Conservation (phyloP, 73 alveolate genomes). For the Uronychia setigera region DNA sequence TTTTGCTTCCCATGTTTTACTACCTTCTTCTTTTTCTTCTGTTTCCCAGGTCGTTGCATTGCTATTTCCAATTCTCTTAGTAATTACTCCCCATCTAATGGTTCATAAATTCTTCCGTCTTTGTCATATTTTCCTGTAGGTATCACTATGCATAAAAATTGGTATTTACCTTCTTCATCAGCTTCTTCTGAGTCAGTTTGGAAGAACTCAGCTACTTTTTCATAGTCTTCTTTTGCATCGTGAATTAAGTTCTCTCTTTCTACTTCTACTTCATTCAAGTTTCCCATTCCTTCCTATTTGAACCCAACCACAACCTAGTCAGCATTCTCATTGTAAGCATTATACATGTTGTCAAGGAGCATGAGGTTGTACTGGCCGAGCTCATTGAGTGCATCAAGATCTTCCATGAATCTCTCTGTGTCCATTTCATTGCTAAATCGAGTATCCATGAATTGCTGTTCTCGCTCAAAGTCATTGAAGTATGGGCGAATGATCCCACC, state of each 20-base stretch:
- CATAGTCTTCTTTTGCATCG: constrained; percentile 3
- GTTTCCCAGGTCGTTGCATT: background rate
- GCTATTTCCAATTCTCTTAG: constrained; percentile 23
- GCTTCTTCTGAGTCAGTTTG: constrained; percentile 8
- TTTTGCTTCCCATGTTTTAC: background rate
- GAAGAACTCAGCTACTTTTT: constrained; percentile 20
- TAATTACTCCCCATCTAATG: background rate
- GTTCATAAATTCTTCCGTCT: background rate
- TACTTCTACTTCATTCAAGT: constrained; percentile 8
- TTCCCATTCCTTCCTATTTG: background rate
- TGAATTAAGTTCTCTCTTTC: constrained; percentile 6
- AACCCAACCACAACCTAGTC: background rate
- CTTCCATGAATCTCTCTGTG: background rate
- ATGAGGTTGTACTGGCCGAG: constrained; percentile 6
- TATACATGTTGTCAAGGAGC: constrained; percentile 27
- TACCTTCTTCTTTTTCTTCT: background rate
- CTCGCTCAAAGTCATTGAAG: background rate
- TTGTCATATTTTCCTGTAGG: background rate
- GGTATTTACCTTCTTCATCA: background rate
- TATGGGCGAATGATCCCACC: background rate
- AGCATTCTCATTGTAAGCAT: constrained; percentile 22
- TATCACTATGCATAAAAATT: background rate
- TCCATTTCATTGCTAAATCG: background rate
- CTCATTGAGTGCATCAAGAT: constrained; percentile 8
- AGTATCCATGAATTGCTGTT: background rate